Base-by-base conservation (phyloP, 2,329 filamentous ascomycete genomes). In the Penicillium sp. region DNA sequence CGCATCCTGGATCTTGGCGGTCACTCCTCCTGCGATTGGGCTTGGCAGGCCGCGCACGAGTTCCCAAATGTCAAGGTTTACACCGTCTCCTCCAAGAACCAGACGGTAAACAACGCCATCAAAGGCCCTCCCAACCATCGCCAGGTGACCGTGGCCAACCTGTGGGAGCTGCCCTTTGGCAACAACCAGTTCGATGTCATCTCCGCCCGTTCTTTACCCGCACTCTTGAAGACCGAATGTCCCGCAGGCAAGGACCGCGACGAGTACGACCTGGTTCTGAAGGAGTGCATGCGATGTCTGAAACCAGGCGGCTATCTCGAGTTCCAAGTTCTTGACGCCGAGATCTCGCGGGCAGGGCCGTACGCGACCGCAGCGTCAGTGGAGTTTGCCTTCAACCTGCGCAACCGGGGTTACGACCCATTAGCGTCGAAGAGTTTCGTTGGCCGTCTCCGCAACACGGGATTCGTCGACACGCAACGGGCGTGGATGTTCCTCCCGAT, bases 281-380 rank as follows among this genome's bases (percentile, higher is more conserved):
- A 80, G 50, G 94, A 99, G 77, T 95, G 92, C 72, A 86, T 90
- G 78, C 91, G 94, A 57, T 88, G 95, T 56, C 85, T 97, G 64
- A 96, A 96, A 78, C 92, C 93, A 0, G 92, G 91, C 49, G 94
- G 94, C 32, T 93, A 93, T 73, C 79, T 99, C 56, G 94, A 99
- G 70, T 99, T 94, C 77, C 87, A 86, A 60, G 77, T 97, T 43
- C 84, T 97, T 65, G 94, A 99, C 73, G 89, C 92, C 1, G 92
- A 96, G 68, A 86, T 99, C 65, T 86, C 95, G 60, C 92, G 92
- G 62, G 87, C 91, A 0, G 92, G 92, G 0, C 86, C 89, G 0
- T 81, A 87, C 20, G 90, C 88, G 35, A 86, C 90, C 55, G 90
- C 91, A 44, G 89, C 94, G 72, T 89, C 88, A 47, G 90, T 95